Conservation (phyloP, 306 rosid genomes). For the Psophocarpus tetragonolobus region DNA sequence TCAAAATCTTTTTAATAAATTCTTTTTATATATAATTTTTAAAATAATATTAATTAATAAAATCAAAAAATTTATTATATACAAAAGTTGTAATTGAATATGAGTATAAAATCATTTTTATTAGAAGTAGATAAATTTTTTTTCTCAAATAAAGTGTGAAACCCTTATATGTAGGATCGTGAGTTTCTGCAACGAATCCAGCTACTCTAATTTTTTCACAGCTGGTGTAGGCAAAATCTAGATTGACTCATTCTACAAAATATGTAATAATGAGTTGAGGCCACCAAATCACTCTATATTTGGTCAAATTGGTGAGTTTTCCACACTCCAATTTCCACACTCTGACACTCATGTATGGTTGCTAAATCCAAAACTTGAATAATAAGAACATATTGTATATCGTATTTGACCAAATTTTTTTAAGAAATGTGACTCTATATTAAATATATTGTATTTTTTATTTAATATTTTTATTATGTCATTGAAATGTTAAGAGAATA, state of each 20-base stretch:
- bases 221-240: neutral
- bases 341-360: neutral
- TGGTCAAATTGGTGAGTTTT: neutral
- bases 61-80: too few species aligned
- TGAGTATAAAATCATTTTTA: too few species aligned
- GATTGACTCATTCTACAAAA: constrained; percentile 1
- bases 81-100: too few species aligned
- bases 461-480: neutral
- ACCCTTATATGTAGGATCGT: too few species aligned
- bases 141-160: neutral
- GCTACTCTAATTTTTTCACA: neutral
- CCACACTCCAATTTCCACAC: neutral
- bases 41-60: too few species aligned
- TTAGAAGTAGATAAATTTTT: too few species aligned
- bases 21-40: too few species aligned
- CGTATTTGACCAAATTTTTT: neutral
- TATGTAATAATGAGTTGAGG: neutral
- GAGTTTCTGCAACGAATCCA: neutral
- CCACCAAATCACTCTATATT: neutral
- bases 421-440: too few species aligned
- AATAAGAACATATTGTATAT: neutral
- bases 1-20: too few species aligned
- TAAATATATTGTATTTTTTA: neutral
- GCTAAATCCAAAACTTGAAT: neutral
- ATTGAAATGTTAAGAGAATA: neutral